Percentiles rank a stretch among this genome's conserved stretches.
Conservation (phyloP, 2,329 filamentous ascomycete species). For the Zarea fungicola region DNA sequence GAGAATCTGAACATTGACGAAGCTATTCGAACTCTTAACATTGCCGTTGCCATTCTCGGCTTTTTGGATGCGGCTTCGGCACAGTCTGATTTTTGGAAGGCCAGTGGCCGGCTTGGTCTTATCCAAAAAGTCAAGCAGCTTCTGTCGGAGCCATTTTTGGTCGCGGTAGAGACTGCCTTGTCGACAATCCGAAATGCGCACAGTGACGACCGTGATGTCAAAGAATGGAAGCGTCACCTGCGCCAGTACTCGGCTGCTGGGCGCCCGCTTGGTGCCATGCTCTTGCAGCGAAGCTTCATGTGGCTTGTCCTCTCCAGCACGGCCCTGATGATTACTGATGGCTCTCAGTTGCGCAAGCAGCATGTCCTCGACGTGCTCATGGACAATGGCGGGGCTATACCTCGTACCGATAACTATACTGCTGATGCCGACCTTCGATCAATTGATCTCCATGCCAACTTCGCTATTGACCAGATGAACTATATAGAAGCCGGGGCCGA, state of each 20-base stretch:
- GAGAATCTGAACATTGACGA: constrained; percentile 59
- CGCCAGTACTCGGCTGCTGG: constrained; percentile 76
- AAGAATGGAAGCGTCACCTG: constrained; percentile 83
- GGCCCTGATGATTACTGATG: constrained; percentile 64
- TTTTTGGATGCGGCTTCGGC: constrained; percentile 80
- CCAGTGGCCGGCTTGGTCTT: constrained; percentile 66
- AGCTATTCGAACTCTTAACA: constrained; percentile 64
- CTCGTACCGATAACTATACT: constrained; percentile 26
- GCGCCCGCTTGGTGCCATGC: constrained; percentile 82
- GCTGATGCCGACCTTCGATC: constrained; percentile 50
- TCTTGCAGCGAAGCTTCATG: constrained; percentile 85
- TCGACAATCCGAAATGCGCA: constrained; percentile 83
- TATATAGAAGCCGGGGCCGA: constrained; percentile 85
- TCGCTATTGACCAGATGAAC: constrained; percentile 78
- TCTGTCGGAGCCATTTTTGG: constrained; percentile 77
- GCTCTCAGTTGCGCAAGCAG: constrained; percentile 51
- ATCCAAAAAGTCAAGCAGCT: constrained; percentile 67
- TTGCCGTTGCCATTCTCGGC: constrained; percentile 81
- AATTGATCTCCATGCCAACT: constrained; percentile 60
- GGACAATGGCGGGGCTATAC: constrained; percentile 40
- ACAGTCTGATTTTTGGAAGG: constrained; percentile 75
- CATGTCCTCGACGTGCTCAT: constrained; percentile 73
- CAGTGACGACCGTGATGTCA: constrained; percentile 57
- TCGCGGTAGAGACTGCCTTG: constrained; percentile 82
- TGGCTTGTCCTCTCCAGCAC: constrained; percentile 74